Evolutionary conservation across 2,329 filamentous ascomycete genomes (phyloP), one percentile per base, ranked within the genome.

Genomic region (Colletotrichum sp.): DNA sequence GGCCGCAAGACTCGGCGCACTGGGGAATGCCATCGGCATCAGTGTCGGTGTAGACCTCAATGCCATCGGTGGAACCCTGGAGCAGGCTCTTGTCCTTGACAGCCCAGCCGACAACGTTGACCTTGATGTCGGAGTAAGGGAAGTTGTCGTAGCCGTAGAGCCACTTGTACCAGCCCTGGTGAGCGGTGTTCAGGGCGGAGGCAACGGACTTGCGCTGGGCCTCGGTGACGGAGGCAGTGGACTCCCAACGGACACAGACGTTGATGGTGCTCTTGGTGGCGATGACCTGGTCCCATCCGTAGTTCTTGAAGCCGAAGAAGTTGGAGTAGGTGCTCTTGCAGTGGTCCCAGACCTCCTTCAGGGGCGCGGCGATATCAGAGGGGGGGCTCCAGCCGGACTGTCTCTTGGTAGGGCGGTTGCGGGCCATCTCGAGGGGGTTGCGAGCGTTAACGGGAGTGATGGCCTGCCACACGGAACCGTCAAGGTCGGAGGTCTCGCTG

Each of bases 201-300:
- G 85, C 82, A 34, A 87, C 79, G 67, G 85, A 79, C 16, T 79
- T 80, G 16, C 87, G 85, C 74, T 87, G 83, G 2, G 81, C 85
- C 9, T 83, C 84, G 1, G 83, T 84, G 9, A 87, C 83, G 3
- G 81, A 79, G 6, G 81, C 78, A 29, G 78, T 82, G 1, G 85
- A 86, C 72, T 88, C 86, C 87, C 87, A 88, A 57, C 87, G 84
- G 6, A 88, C 86, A 69, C 86, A 88, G 78, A 85, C 83, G 77
- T 85, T 84, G 78, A 86, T 79, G 15, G 75, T 79, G 57, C 72
- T 74, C 16, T 82, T 78, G 44, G 76, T 79, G 11, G 80, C 82
- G 2, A 83, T 80, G 27, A 84, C 71, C 64, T 84, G 83, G 9
- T 84, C 83, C 82, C 83, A 84, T 19, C 82, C 82, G 39, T 82